These are phyloP conservation scores for Capsella rubella DNA, from an alignment of 441 rosid species.

Conservation along the genomic window DNA sequence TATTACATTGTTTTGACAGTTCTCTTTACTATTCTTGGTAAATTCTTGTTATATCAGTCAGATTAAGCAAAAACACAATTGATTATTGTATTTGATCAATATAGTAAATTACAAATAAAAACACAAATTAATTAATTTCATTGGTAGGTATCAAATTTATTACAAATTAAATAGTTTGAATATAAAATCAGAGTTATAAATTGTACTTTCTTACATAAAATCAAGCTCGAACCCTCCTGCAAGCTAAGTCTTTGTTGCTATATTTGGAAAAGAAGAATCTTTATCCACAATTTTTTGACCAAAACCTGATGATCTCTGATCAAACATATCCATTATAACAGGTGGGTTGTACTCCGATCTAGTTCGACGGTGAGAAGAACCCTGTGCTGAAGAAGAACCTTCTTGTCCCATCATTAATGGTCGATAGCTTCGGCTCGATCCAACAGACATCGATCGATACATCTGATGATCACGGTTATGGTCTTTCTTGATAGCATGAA, in stretches of 20 bases:
- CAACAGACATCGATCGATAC: slow-evolving; percentile 51
- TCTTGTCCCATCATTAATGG: slow-evolving; percentile 50
- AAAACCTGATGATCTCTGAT: slow-evolving; percentile 40
- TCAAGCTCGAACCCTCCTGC: background rate
- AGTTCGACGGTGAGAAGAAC: slow-evolving; percentile 62
- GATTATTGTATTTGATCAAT: background rate
- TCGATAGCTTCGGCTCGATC: slow-evolving; percentile 66
- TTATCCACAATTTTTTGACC: slow-evolving; percentile 27
- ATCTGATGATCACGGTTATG: slow-evolving; percentile 47
- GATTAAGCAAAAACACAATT: background rate
- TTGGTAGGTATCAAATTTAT: slow-evolving; percentile 16
- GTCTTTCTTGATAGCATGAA: slow-evolving; percentile 58
- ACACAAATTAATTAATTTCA: slow-evolving; percentile 2
- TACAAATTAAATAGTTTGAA: slow-evolving; percentile 10
- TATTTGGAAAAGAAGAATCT: slow-evolving; percentile 21
- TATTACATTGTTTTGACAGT: slow-evolving; percentile 25
- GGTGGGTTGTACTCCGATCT: slow-evolving; percentile 55
- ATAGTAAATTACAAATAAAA: background rate
- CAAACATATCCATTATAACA: slow-evolving; percentile 32
- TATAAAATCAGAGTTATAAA: background rate
- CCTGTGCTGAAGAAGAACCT: slow-evolving; percentile 38
- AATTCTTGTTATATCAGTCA: slow-evolving; percentile 7
- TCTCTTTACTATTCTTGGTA: slow-evolving; percentile 36
- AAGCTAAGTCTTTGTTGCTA: slow-evolving; percentile 26
- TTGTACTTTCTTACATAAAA: background rate